These are phyloP conservation scores for Leishmania aethiopica DNA, from an alignment of 208 protist genomes.

Conservation along the genomic window DNA sequence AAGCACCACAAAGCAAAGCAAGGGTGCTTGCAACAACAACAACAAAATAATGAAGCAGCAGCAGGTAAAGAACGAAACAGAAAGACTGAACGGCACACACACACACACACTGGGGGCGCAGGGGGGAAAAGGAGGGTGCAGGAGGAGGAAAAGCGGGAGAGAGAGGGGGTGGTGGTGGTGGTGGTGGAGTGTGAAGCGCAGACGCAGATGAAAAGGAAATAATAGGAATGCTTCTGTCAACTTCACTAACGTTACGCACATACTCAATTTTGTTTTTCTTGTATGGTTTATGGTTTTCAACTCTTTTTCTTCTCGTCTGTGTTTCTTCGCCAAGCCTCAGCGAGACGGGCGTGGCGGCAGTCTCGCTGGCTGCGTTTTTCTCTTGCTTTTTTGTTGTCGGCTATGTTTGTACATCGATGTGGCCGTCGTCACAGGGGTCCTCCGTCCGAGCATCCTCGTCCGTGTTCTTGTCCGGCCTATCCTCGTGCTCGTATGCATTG, in stretches of 20 bases:
- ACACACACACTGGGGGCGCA: background rate
- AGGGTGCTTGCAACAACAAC: background rate
- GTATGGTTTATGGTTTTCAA: background rate
- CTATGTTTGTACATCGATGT: slow-evolving; percentile 5
- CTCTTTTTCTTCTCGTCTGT: background rate
- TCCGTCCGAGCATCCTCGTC: background rate
- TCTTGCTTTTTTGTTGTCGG: background rate
- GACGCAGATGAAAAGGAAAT: background rate
- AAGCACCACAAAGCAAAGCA: background rate
- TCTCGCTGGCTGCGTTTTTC: background rate
- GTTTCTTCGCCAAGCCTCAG: background rate
- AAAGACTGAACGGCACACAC: background rate
- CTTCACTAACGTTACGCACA: background rate
- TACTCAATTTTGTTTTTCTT: background rate
- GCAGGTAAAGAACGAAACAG: background rate
- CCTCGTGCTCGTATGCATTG: background rate
- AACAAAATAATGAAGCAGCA: background rate
- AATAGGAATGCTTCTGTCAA: background rate
- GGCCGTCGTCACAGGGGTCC: background rate
- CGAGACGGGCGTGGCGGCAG: background rate
- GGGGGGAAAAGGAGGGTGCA: background rate
- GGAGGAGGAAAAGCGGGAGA: no score
- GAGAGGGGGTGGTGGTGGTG: background rate
- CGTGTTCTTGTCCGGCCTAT: background rate
- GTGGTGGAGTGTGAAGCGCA: background rate